A percentile compares a stretch with the other conserved stretches of the same genome.
phyloP scores from a whole-genome alignment of 2,329 filamentous ascomycete species.

The Thielaviopsis euricoi region DNA sequence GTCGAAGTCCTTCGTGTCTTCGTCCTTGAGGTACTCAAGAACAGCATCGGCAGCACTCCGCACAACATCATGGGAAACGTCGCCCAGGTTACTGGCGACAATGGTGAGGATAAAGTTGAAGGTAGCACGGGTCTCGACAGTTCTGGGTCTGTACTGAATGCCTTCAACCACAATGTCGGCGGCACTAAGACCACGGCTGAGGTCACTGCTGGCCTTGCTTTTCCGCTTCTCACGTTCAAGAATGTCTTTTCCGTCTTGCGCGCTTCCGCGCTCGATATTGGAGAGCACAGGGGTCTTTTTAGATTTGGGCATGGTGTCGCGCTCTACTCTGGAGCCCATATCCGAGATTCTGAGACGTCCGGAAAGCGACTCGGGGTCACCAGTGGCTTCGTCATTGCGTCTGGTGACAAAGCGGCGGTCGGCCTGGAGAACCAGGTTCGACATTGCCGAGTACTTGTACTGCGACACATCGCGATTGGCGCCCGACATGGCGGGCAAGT shows the following conservation, averaged over 20 bases:
- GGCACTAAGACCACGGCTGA: constrained; percentile 58
- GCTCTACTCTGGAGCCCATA: constrained; percentile 75
- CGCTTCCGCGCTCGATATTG: constrained; percentile 55
- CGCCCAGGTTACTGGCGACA: constrained; percentile 73
- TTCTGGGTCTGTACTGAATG: constrained; percentile 79
- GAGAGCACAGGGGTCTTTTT: constrained; percentile 57
- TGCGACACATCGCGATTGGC: constrained; percentile 73
- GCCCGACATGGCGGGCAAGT: constrained; percentile 45
- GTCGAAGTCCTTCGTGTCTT: constrained; percentile 90
- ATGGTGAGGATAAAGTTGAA: constrained; percentile 91
- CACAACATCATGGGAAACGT: constrained; percentile 82
- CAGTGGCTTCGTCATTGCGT: constrained; percentile 84
- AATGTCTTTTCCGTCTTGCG: constrained; percentile 70
- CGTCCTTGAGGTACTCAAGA: constrained; percentile 83
- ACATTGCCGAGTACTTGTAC: constrained; percentile 99
- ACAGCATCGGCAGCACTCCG: constrained; percentile 87
- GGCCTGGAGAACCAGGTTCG: constrained; percentile 99
- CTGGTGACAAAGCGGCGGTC: constrained; percentile 90
- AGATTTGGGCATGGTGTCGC: constrained; percentile 63
- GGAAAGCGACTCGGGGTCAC: constrained; percentile 92
- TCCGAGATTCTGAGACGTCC: constrained; percentile 85
- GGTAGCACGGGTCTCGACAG: constrained; percentile 75
- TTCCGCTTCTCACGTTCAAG: constrained; percentile 73
- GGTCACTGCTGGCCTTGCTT: constrained; percentile 55
- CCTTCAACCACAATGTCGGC: constrained; percentile 81